Conservation (phyloP, 2,329 filamentous ascomycete species). For the Aspergillus niger region DNA sequence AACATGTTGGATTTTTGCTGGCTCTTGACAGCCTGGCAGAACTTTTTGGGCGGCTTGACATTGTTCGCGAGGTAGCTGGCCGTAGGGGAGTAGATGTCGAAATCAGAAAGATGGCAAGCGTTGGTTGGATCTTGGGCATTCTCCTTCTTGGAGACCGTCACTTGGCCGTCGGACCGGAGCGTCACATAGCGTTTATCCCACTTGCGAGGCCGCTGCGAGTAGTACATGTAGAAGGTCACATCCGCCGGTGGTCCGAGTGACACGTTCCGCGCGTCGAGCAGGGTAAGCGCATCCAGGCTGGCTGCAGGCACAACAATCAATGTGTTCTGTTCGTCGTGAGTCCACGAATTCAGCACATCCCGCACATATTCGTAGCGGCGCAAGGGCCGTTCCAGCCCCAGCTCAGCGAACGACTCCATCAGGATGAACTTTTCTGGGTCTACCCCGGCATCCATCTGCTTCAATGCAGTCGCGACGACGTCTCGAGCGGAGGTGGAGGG, state of each 20-base stretch:
- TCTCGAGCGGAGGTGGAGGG: slow-evolving; percentile 74
- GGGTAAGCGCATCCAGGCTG: slow-evolving; percentile 46
- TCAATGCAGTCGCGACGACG: slow-evolving; percentile 68
- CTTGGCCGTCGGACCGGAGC: slow-evolving; percentile 71
- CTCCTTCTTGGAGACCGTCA: slow-evolving; percentile 70
- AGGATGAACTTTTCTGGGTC: slow-evolving; percentile 68
- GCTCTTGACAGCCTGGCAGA: slow-evolving; percentile 86
- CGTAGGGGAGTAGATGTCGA: slow-evolving; percentile 83
- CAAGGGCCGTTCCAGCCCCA: slow-evolving; percentile 79
- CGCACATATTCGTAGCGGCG: slow-evolving; percentile 83
- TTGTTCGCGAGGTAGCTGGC: slow-evolving; percentile 66
- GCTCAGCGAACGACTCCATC: slow-evolving; percentile 71
- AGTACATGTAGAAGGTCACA: slow-evolving; percentile 71
- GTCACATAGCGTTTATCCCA: slow-evolving; percentile 87
- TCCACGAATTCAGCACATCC: slow-evolving; percentile 92
- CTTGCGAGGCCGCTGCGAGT: slow-evolving; percentile 78
- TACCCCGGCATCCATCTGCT: slow-evolving; percentile 64
- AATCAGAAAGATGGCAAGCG: slow-evolving; percentile 85
- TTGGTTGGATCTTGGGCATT: slow-evolving; percentile 67
- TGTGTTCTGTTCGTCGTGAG: slow-evolving; percentile 74
- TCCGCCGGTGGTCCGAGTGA: slow-evolving; percentile 65
- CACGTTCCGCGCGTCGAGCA: slow-evolving; percentile 66
- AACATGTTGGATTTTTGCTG: slow-evolving; percentile 88
- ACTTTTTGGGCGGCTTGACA: slow-evolving; percentile 80
- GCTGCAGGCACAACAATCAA: slow-evolving; percentile 67